Evolutionary conservation across 176 grass and related monocot species (phyloP).

Genomic region (Oryza rufipogon): DNA sequence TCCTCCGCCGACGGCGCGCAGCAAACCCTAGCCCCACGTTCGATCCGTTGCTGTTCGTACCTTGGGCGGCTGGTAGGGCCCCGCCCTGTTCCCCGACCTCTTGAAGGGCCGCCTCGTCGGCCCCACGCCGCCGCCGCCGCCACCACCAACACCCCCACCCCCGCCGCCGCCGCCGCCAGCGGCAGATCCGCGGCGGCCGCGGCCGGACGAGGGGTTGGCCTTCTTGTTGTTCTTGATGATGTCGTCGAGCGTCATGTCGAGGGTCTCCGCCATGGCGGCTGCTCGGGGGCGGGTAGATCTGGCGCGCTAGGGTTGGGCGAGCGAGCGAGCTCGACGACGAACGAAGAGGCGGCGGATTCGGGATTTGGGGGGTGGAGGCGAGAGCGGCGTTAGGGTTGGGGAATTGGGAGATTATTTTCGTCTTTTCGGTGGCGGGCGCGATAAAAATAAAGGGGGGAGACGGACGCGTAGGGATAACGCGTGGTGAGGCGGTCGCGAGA

Average conservation of each 20-base stretch:
- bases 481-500: neutral
- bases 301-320: conserved; percentile 27
- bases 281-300: conserved; percentile 27
- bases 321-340: neutral
- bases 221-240: conserved; percentile 99
- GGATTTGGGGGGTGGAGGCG: neutral
- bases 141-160: neutral
- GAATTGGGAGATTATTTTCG: conserved; percentile 4
- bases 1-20: conserved; percentile 14
- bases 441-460: conserved; percentile 23
- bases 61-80: conserved; percentile 78
- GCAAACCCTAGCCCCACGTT: conserved; percentile 38
- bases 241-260: conserved; percentile 96
- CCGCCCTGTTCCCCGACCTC: conserved; percentile 72
- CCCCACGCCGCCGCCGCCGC: conserved; percentile 28
- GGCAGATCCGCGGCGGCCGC: conserved; percentile 48
- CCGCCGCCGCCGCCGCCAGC: conserved; percentile 30
- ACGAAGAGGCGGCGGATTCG: neutral
- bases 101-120: conserved; percentile 70
- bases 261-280: conserved; percentile 69
- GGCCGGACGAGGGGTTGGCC: conserved; percentile 45
- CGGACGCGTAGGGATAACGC: conserved; percentile 44
- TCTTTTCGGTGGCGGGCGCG: neutral
- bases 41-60: conserved; percentile 65
- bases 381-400: conserved; percentile 48